Conservation (phyloP, 768 basidiomycete species). For the Fomitopsis serialis region DNA sequence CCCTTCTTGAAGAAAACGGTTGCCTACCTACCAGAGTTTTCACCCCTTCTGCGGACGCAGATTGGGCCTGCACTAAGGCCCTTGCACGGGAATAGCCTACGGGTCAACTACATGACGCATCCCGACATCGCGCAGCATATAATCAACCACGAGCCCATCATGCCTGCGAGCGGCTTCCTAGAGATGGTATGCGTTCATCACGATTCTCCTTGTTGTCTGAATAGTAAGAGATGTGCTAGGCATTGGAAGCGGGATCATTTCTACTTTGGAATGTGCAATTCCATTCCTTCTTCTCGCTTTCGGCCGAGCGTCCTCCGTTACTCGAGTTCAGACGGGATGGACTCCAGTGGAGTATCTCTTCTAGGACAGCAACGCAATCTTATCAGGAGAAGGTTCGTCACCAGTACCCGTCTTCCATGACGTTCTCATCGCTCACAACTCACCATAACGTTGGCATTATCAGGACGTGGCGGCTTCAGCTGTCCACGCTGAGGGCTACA, state of each 20-base stretch:
- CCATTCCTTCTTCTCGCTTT: slow-evolving; percentile 17
- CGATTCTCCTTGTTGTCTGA: too few species aligned
- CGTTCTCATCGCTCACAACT: too few species aligned
- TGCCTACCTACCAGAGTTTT: slow-evolving; percentile 15
- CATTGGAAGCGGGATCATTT: slow-evolving; percentile 30
- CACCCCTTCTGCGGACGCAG: slow-evolving; percentile 14
- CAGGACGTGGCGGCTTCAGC: too few species aligned
- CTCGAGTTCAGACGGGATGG: slow-evolving; percentile 17
- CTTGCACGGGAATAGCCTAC: slow-evolving; percentile 29
- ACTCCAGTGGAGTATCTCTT: slow-evolving; percentile 21
- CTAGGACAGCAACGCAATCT: slow-evolving; percentile 6
- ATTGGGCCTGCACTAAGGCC: slow-evolving; percentile 26
- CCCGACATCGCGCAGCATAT: slow-evolving; percentile 39
- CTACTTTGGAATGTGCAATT: slow-evolving; percentile 23
- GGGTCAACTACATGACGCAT: slow-evolving; percentile 31
- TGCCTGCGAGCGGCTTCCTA: slow-evolving; percentile 40
- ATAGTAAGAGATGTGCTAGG: too few species aligned
- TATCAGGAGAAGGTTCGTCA: slow-evolving; percentile 2
- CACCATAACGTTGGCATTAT: too few species aligned
- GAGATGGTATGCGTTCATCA: slow-evolving; percentile 33
- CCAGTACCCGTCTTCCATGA: too few species aligned
- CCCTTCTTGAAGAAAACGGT: slow-evolving; percentile 25
- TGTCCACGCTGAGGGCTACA: too few species aligned
- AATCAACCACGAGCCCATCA: slow-evolving; percentile 38
- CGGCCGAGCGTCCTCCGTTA: slow-evolving; percentile 14